phyloP scores from a whole-genome alignment of 805 yeast genomes.

The Yarrowia sp. region DNA sequence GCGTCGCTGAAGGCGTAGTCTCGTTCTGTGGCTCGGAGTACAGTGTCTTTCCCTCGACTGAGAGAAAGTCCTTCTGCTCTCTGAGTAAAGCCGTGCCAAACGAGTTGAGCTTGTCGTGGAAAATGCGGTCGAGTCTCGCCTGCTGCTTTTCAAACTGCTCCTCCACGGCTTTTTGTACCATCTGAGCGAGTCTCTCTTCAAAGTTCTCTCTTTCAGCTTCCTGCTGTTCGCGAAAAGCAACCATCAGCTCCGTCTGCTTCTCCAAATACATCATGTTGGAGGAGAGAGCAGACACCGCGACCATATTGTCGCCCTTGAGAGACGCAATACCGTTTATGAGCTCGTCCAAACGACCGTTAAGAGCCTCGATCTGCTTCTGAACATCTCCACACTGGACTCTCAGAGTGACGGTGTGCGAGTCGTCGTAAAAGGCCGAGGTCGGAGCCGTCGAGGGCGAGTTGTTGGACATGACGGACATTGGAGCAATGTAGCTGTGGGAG shows the following conservation, averaged over 20 bases:
- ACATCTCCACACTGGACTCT: not conserved
- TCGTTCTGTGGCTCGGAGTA: not conserved
- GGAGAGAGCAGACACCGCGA: not conserved
- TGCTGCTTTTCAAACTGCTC: not conserved
- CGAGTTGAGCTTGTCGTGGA: slow-evolving; percentile 6
- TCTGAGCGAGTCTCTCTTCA: not conserved
- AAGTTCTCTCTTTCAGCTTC: not conserved
- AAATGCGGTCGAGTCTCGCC: not conserved
- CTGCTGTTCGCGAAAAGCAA: slow-evolving; percentile 3
- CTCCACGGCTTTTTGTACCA: not conserved
- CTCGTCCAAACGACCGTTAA: not conserved
- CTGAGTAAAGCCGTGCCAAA: not conserved
- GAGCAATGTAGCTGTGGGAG: not conserved
- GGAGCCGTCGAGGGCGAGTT: not conserved
- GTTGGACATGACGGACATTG: not conserved
- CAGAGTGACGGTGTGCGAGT: not conserved
- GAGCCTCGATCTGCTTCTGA: not conserved
- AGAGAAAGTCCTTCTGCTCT: not conserved
- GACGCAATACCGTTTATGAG: not conserved
- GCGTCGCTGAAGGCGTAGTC: no score
- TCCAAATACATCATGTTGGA: slow-evolving; percentile 10
- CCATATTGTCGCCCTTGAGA: slow-evolving; percentile 18
- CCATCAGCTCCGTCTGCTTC: slow-evolving; percentile 21
- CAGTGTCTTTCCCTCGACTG: not conserved
- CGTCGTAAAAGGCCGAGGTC: not conserved